phyloP scores from a whole-genome alignment of 441 rosid species.

The Pelargonium fulgidum region DNA sequence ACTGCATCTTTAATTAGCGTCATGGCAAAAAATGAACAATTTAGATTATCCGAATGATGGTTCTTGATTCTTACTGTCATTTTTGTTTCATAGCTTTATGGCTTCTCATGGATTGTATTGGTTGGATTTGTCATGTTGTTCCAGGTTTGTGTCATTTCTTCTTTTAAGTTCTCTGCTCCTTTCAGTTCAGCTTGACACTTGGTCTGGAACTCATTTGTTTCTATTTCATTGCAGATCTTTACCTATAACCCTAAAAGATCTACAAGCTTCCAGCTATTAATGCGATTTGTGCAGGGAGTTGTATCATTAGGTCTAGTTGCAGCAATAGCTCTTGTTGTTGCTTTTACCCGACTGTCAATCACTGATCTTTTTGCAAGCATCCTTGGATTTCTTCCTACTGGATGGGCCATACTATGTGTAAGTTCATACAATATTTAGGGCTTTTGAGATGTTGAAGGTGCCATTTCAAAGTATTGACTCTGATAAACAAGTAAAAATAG shows the following conservation, averaged over 20 bases:
- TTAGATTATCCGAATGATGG: background rate
- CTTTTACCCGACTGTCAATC: constrained; percentile 38
- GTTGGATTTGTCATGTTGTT: constrained; percentile 65
- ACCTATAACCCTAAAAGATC: constrained; percentile 97
- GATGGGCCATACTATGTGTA: constrained; percentile 92
- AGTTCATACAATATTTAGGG: constrained; percentile 22
- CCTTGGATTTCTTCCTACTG: constrained; percentile 87
- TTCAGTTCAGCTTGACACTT: constrained; percentile 7
- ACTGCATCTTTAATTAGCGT: background rate
- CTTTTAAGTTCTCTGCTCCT: background rate
- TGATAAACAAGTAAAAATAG: no score
- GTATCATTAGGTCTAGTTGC: constrained; percentile 68
- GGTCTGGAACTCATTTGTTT: background rate
- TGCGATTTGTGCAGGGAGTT: constrained; percentile 85
- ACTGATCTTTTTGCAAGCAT: constrained; percentile 74
- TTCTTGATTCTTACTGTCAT: background rate
- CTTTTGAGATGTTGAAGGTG: background rate
- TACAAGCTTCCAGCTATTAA: constrained; percentile 85
- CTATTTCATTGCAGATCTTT: constrained; percentile 57
- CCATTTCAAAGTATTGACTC: no score
- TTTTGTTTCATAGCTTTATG: constrained; percentile 56
- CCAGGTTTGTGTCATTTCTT: constrained; percentile 45
- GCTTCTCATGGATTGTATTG: constrained; percentile 78
- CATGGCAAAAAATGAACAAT: no score
- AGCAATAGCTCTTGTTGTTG: constrained; percentile 63